Evolutionary conservation across 495 filamentous ascomycete genomes (phyloP).

Genomic region (Aeminium ludgeri): DNA sequence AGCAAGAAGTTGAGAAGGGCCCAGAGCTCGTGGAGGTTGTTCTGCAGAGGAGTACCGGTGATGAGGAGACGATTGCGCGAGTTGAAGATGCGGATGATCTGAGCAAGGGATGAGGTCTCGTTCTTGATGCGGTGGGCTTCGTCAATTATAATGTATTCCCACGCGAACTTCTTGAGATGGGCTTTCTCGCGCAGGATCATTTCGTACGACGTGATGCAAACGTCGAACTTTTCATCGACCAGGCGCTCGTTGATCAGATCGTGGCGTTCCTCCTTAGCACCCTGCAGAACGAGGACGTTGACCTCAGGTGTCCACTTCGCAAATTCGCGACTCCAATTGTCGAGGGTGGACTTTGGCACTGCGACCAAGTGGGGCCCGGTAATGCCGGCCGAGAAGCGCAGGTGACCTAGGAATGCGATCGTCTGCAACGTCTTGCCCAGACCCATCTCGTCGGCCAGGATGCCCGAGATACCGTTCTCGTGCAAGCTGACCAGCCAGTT

Average conservation of each 20-base stretch:
- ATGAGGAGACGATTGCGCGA: slow-evolving; percentile 91
- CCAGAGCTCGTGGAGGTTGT: slow-evolving; percentile 99
- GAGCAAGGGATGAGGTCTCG: slow-evolving; percentile 89
- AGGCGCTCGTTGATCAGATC: slow-evolving; percentile 80
- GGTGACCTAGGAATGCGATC: slow-evolving; percentile 78
- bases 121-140: slow-evolving; percentile 99
- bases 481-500: slow-evolving; percentile 99
- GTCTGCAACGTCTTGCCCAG: slow-evolving; percentile 90
- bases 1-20: slow-evolving; percentile 91
- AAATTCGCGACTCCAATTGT: slow-evolving; percentile 98
- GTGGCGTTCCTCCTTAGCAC: slow-evolving; percentile 83
- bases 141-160: slow-evolving; percentile 99
- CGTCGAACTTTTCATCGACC: slow-evolving; percentile 80
- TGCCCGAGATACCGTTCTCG: slow-evolving; percentile 96
- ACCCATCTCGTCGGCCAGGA: slow-evolving; percentile 95
- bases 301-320: slow-evolving; percentile 88
- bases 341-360: slow-evolving; percentile 92
- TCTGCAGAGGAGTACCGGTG: slow-evolving; percentile 93
- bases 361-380: slow-evolving; percentile 84
- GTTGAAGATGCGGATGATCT: slow-evolving; percentile 93
- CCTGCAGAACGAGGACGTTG: slow-evolving; percentile 84
- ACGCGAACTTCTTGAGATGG: slow-evolving; percentile 91
- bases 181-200: slow-evolving; percentile 93
- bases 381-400: slow-evolving; percentile 74
- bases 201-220: slow-evolving; percentile 90